Conservation (phyloP, 2,329 filamentous ascomycete genomes). For the Alternaria postmessia region DNA sequence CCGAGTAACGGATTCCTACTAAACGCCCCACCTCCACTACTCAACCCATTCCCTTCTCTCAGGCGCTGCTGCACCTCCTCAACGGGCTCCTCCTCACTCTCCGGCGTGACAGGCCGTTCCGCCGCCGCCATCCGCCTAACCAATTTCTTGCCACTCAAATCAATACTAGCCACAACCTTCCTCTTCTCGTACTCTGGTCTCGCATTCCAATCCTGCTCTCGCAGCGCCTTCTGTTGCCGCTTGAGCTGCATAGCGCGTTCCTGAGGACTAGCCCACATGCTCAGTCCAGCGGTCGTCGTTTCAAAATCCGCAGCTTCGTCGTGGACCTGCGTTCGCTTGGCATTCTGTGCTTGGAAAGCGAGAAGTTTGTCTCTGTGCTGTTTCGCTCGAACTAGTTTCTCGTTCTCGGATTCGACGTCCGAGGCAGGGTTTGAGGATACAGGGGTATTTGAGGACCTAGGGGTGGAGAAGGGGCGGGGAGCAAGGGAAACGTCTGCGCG, state of each 20-base stretch:
- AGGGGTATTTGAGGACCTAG: conserved; percentile 40
- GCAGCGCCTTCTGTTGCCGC: conserved; percentile 80
- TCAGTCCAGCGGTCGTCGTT: conserved; percentile 66
- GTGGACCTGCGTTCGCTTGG: conserved; percentile 80
- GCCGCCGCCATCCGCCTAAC: conserved; percentile 71
- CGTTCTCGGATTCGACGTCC: conserved; percentile 58
- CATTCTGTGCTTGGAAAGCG: conserved; percentile 85
- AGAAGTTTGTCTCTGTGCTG: conserved; percentile 84
- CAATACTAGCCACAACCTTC: conserved; percentile 82
- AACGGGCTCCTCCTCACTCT: conserved; percentile 61
- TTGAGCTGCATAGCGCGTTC: conserved; percentile 85
- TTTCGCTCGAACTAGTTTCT: conserved; percentile 73
- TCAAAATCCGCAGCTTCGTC: conserved; percentile 84
- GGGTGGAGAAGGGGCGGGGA: conserved; percentile 65
- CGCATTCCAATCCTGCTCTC: conserved; percentile 87
- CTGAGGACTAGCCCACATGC: conserved; percentile 84
- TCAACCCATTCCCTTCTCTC: conserved; percentile 39
- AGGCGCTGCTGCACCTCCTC: conserved; percentile 30
- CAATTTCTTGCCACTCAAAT: conserved; percentile 79
- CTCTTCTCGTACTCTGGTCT: conserved; percentile 89
- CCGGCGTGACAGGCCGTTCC: conserved; percentile 63
- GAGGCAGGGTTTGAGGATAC: conserved; percentile 48
- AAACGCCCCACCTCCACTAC: conserved; percentile 64
- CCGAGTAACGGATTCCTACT: conserved; percentile 73
- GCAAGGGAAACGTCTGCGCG: conserved; percentile 70